These are phyloP conservation scores for Wickerhamomyces bisporus DNA, from an alignment of 805 yeast genomes.

Conservation along the genomic window DNA sequence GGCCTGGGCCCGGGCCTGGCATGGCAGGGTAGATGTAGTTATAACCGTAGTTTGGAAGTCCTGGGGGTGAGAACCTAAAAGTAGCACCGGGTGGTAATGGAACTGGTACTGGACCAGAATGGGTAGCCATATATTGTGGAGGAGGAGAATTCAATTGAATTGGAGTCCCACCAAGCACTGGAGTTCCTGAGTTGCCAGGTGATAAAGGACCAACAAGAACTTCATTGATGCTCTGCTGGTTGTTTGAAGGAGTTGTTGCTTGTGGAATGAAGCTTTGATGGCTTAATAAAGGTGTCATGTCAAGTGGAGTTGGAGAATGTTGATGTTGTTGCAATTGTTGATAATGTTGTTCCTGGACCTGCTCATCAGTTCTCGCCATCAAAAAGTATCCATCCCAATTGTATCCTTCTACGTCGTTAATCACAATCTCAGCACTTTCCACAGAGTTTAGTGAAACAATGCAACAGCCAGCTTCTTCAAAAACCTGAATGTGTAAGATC, in stretches of 20 bases:
- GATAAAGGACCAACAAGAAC: no score
- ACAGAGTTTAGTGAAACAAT: constrained; percentile 11
- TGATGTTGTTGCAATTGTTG: background rate
- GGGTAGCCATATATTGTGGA: no score
- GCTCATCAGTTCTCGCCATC: constrained; percentile 5
- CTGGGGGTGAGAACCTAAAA: no score
- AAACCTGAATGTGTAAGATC: constrained; percentile 19
- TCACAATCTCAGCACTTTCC: constrained; percentile 5
- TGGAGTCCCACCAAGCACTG: no score
- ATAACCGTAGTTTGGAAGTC: no score
- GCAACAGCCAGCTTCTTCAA: constrained; percentile 3
- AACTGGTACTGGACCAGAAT: background rate
- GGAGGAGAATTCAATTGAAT: no score
- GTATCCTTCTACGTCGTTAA: constrained; percentile 14
- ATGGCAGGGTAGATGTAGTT: no score
- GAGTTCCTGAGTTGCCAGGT: no score
- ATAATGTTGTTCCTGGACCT: background rate
- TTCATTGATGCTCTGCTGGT: no score
- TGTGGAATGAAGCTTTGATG: background rate
- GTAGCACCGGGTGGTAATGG: no score
- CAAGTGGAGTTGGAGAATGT: background rate
- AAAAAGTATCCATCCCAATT: constrained; percentile 14
- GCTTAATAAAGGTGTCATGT: background rate
- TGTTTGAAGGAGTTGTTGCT: no score
- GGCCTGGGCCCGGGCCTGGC: no score